Evolutionary conservation across 2,329 filamentous ascomycete species (phyloP).

Genomic region (Aureobasidium sp.): DNA sequence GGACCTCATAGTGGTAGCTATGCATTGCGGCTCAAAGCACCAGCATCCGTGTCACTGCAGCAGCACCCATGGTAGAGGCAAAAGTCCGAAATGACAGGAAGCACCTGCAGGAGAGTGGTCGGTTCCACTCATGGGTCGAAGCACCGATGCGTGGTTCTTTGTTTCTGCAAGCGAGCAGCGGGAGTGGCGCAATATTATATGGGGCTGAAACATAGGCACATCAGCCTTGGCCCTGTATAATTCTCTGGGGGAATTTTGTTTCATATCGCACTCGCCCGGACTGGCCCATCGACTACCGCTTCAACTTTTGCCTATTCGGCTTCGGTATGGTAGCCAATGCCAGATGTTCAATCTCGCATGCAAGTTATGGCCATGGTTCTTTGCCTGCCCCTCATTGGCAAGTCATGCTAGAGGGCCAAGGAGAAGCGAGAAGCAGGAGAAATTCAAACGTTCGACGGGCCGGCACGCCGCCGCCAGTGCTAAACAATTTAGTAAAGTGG

Average conservation of each 20-base stretch:
- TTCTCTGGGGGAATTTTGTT: not conserved
- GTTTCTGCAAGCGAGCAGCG: constrained; percentile 8
- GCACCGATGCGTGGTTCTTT: constrained; percentile 2
- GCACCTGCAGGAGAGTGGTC: not conserved
- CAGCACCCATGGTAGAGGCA: not conserved
- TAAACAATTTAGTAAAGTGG: not conserved
- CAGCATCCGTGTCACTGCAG: not conserved
- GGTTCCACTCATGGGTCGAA: not conserved
- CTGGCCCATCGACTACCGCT: not conserved
- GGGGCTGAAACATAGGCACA: constrained; percentile 9
- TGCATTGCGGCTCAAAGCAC: not conserved
- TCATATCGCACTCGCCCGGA: not conserved
- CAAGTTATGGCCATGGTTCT: not conserved
- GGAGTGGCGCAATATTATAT: constrained; percentile 9
- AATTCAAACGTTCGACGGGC: constrained; percentile 1
- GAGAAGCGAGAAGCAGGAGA: constrained; percentile 7
- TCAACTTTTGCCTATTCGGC: not conserved
- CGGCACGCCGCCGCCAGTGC: constrained; percentile 3
- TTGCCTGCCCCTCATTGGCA: not conserved
- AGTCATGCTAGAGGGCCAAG: not conserved
- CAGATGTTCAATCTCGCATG: constrained; percentile 7
- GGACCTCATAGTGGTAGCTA: not conserved
- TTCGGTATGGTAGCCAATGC: not conserved
- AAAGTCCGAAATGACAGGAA: constrained; percentile 9
- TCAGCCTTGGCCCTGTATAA: not conserved